Evolutionary conservation across 805 yeast genomes (phyloP), one percentile per base, ranked within the genome.

Genomic region (Kockiozyma suomiensis): DNA sequence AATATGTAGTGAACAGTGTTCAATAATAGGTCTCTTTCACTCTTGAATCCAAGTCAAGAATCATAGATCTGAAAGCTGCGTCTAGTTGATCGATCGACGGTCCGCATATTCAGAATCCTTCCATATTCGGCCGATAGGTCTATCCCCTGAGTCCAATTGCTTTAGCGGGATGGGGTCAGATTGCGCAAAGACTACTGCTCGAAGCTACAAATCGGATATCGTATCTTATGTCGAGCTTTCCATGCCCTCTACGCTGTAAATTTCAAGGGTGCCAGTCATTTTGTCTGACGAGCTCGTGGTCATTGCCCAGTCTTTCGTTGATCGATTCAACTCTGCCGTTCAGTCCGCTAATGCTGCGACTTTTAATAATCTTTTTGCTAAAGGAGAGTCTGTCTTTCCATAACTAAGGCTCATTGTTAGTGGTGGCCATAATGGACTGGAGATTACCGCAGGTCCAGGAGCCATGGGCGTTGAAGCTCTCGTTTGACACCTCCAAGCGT

Each of bases 351-450:
- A 64, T 45, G 62, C 65, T 1, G 58, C 37, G 15, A 52, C 50
- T 7, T 66, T 66, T 43, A 60, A 58, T 21, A 55, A 47, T 19
- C 51, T 66, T 26, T 48, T 67, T 38, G 46, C 58, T 7, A 47
- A 15, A 4, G 59, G 33, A 17, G 69, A 54, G 23, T 25, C 64
- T 15, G 58, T 26, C 63, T 59, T 40, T 8, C 47, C 17, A 15
- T 55, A 25, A 54, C 53, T 28, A 32, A 50, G 28, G 63, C 63
- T 25, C 19, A 70, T 79, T 61, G 77, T 79, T 48, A 82, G 82
- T 43, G 82, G 80, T 58, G 82, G 82, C 23, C 82, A 79, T 68
- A 75, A 76, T 61, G 81, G 81, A 2, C 67, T 79, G 30, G 75
- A 75, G 33, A 66, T 73, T 28, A 81, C 81, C 35, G 80, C 81